Evolutionary conservation across 2,329 filamentous ascomycete species (phyloP), one percentile per base, ranked within the genome.

Genomic region (Aspergillus vadensis): DNA sequence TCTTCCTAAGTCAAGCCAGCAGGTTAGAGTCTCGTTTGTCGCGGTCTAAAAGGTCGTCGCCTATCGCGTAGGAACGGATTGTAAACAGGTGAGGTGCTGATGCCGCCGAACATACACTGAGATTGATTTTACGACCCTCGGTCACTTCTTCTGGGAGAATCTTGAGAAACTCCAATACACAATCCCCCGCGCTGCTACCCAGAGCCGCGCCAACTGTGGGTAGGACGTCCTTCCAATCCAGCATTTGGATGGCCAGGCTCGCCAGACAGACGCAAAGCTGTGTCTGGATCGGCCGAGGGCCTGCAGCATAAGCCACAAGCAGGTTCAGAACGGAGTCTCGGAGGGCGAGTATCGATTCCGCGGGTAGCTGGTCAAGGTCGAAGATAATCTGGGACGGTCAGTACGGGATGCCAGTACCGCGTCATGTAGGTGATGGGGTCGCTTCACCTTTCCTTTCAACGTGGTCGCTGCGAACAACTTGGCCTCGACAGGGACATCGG

Each of bases 101-200:
- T 50, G 60, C 44, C 60, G 83, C 82, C 89, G 88, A 85, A 94
- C 92, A 83, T 95, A 97, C 93, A 87, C 92, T 93, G 81, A 99
- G 86, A 85, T 92, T 97, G 85, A 99, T 97, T 83, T 98, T 99
- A 81, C 95, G 92, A 81, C 95, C 95, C 85, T 99, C 94, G 70
- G 91, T 98, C 74, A 99, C 95, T 85, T 99, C 95, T 83, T 99
- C 95, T 59, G 95, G 95, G 67, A 99, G 88, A 71, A 99, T 93
- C 77, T 92, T 92, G 67, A 99, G 84, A 78, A 99, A 99, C 78
- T 99, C 95, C 73, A 99, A 84, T 71, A 98, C 90, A 76, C 91
- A 95, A 66, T 92, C 87, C 70, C 95, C 87, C 62, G 89, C 86
- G 72, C 90, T 89, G 65, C 70, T 75, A 59, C 79, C 89, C 59